Conservation (phyloP, 306 rosid genomes). For the Vicia villosa region DNA sequence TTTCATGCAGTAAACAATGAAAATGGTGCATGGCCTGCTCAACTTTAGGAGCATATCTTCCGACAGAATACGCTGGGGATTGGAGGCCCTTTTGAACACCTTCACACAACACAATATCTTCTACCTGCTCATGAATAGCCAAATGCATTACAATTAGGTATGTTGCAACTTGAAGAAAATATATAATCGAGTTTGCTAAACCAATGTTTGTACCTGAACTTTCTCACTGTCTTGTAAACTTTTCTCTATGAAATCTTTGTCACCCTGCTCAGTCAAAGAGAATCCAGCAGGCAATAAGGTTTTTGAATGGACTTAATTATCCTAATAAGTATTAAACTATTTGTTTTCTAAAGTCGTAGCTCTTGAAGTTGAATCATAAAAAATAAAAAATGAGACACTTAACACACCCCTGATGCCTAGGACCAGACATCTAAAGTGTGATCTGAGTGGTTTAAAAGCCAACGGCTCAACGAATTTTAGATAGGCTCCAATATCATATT, state of each 20-base stretch:
- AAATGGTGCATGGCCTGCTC: slow-evolving; percentile 97
- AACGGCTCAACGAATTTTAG: too few species aligned
- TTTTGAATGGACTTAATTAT: slow-evolving; percentile 23
- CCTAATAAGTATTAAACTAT: neutral
- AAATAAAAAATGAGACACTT: too few species aligned
- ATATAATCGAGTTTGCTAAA: slow-evolving; percentile 1
- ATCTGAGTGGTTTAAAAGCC: too few species aligned
- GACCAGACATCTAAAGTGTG: too few species aligned
- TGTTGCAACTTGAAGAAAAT: neutral
- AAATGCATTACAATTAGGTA: slow-evolving; percentile 20
- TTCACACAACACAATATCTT: slow-evolving; percentile 76
- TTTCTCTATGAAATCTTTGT: slow-evolving; percentile 55
- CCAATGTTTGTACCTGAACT: slow-evolving; percentile 69
- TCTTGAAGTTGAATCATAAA: neutral
- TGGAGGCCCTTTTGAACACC: slow-evolving; percentile 85
- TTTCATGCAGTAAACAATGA: slow-evolving; percentile 62
- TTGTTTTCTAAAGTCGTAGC: neutral
- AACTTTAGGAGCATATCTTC: slow-evolving; percentile 79
- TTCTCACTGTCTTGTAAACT: slow-evolving; percentile 80
- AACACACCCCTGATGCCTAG: too few species aligned
- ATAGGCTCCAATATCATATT: too few species aligned
- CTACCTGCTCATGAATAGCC: slow-evolving; percentile 53
- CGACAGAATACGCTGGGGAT: slow-evolving; percentile 70
- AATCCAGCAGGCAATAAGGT: neutral
- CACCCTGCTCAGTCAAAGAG: slow-evolving; percentile 51